A percentile compares a stretch with the other conserved stretches of the same genome.
These are phyloP conservation scores for Dryadomyces quercus-mongolicae DNA, from an alignment of 2,329 filamentous ascomycete genomes.

Conservation along the genomic window DNA sequence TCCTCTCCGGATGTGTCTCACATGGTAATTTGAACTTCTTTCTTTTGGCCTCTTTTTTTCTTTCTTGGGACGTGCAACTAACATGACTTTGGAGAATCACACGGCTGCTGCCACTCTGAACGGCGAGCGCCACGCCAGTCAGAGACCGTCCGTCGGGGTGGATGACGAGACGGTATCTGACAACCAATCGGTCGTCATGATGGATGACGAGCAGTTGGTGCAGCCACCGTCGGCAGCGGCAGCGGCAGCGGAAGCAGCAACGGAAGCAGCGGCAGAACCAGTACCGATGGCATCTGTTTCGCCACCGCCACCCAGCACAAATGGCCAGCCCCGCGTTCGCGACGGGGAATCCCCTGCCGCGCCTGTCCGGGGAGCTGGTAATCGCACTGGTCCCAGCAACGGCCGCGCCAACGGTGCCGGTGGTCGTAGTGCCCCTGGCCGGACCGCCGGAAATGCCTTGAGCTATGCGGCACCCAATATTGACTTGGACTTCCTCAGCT, in stretches of 20 bases:
- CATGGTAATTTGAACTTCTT: neutral
- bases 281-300: neutral
- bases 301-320: neutral
- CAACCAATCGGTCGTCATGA: neutral
- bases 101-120: neutral
- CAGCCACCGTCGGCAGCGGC: neutral
- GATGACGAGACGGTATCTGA: neutral
- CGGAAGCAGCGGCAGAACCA: neutral
- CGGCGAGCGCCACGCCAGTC: neutral
- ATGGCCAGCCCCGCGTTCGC: neutral
- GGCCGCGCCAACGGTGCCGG: neutral
- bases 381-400: neutral
- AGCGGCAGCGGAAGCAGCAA: neutral
- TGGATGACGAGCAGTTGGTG: neutral
- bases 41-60: neutral
- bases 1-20: no score
- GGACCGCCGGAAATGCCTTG: neutral
- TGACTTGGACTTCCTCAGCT: constrained; percentile 18
- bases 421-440: no score
- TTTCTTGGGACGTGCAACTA: neutral
- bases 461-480: constrained; percentile 8
- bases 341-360: neutral
- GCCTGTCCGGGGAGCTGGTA: neutral
- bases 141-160: neutral
- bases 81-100: neutral